Conservation (phyloP, 257 asterid genomes). For the Fraxinus pennsylvanica region DNA sequence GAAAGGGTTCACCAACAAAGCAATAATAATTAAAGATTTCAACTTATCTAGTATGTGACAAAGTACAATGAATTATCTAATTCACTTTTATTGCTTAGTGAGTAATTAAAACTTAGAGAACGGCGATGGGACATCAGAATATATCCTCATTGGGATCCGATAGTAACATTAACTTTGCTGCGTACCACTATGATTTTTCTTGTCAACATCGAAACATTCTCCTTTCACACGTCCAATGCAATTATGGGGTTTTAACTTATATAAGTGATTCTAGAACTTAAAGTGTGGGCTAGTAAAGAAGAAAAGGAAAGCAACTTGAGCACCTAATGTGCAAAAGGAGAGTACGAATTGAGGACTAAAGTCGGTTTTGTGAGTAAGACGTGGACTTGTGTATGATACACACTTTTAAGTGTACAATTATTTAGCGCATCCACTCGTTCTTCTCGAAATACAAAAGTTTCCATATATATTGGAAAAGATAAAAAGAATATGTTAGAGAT, state of each 20-base stretch:
- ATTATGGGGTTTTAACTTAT: not conserved
- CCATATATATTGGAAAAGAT: not conserved
- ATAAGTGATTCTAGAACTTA: not conserved
- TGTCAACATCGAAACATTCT: not conserved
- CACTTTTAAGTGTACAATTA: not conserved
- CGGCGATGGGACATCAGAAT: slow-evolving; percentile 15
- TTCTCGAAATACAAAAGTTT: not conserved
- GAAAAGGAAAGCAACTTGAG: not conserved
- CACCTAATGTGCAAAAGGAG: not conserved
- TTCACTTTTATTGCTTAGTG: slow-evolving; percentile 3
- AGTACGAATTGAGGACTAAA: not conserved
- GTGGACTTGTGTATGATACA: not conserved
- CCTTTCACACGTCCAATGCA: not conserved
- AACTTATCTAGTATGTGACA: slow-evolving; percentile 18
- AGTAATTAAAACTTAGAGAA: not conserved
- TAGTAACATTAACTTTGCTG: not conserved
- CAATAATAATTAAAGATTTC: slow-evolving; percentile 11
- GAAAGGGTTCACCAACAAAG: slow-evolving; percentile 10
- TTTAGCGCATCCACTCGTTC: not conserved
- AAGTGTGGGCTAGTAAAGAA: not conserved
- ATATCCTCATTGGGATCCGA: slow-evolving; percentile 7
- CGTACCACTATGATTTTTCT: not conserved
- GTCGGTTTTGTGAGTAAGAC: not conserved
- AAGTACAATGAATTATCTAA: slow-evolving; percentile 30
- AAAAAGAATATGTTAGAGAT: not conserved